A percentile compares a stretch with the other conserved stretches of the same genome.
phyloP scores from a whole-genome alignment of 1,284 basidiomycete species.

The Ganoderma leucocontextum region DNA sequence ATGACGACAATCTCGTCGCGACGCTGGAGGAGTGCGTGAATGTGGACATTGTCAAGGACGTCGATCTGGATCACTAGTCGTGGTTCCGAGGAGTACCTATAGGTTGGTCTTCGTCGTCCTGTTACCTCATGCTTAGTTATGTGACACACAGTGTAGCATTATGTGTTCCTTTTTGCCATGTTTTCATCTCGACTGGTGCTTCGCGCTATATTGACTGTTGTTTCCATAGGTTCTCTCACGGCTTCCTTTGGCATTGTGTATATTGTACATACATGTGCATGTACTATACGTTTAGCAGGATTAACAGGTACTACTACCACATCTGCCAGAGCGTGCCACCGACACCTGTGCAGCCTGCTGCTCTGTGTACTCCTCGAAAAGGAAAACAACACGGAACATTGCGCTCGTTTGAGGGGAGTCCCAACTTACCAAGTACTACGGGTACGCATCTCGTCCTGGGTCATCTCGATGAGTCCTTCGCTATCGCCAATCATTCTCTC shows the following conservation, averaged over 20 bases:
- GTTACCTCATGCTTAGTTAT: background rate
- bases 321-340: background rate
- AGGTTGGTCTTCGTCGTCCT: constrained; percentile 7
- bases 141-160: background rate
- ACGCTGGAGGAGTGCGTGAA: constrained; percentile 36
- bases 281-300: constrained; percentile 11
- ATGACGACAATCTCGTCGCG: constrained; percentile 30
- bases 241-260: background rate
- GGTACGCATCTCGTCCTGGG: background rate
- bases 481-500: background rate
- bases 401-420: too few species aligned
- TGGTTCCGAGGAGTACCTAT: too few species aligned
- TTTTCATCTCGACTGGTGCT: background rate
- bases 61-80: constrained; percentile 30
- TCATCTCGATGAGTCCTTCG: background rate
- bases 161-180: background rate
- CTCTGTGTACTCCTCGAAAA: background rate
- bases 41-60: constrained; percentile 37
- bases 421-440: too few species aligned
- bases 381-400: background rate
- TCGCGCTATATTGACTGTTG: constrained; percentile 4
- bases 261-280: constrained; percentile 10
- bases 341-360: background rate
- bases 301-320: constrained; percentile 6
- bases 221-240: constrained; percentile 9